Percentiles rank a stretch among this genome's conserved stretches.
These are phyloP conservation scores for Barbarea vulgaris DNA, from an alignment of 345 rosid genomes.

Conservation along the genomic window DNA sequence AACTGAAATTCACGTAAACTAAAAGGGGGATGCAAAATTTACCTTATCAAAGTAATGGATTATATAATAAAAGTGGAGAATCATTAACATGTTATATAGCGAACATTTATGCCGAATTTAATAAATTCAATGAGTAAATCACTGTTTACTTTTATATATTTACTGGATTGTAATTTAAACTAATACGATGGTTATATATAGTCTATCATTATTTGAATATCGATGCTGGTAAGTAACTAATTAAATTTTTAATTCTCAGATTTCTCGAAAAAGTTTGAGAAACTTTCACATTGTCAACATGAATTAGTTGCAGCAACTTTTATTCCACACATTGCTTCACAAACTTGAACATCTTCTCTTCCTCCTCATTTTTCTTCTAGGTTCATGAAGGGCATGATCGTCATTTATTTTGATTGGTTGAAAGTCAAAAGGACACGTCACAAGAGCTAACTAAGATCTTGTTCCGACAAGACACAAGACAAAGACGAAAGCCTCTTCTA, in stretches of 20 bases:
- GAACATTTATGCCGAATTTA: background rate
- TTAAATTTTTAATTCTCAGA: background rate
- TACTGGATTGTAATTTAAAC: background rate
- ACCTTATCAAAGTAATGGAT: no score
- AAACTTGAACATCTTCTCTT: slow-evolving; percentile 36
- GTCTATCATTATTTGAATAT: background rate
- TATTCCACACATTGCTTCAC: slow-evolving; percentile 40
- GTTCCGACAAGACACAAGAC: slow-evolving; percentile 40
- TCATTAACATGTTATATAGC: no score
- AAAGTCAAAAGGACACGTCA: slow-evolving; percentile 42
- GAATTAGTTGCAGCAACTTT: slow-evolving; percentile 47
- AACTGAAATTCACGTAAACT: no score
- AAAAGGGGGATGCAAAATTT: no score
- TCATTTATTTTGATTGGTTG: background rate
- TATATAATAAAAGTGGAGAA: no score
- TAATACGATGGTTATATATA: background rate
- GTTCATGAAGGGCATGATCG: slow-evolving; percentile 19
- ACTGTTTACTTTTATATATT: background rate
- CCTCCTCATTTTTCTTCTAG: slow-evolving; percentile 10
- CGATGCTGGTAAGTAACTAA: slow-evolving; percentile 21
- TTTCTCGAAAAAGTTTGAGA: slow-evolving; percentile 1
- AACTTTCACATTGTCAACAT: slow-evolving; percentile 36
- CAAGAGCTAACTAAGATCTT: slow-evolving; percentile 35
- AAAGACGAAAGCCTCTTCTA: slow-evolving; percentile 26
- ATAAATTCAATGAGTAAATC: background rate